Conservation (phyloP, 1,284 basidiomycete genomes). For the Papiliotrema fonsecae region DNA sequence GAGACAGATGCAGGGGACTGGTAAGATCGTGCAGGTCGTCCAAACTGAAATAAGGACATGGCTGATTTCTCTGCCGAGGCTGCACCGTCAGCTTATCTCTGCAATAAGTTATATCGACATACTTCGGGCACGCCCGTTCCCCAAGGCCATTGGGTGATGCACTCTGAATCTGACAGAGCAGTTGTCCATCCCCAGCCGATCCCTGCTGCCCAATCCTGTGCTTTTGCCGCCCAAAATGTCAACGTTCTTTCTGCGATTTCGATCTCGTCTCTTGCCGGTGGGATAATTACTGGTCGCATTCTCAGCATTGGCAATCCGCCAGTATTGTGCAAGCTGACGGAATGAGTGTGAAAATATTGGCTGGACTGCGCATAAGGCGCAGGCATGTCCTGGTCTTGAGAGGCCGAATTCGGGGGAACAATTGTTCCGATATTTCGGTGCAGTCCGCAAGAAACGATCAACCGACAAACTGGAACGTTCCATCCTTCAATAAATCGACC, state of each 20-base stretch:
- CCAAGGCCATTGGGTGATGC: conserved; percentile 33
- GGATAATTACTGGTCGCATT: conserved; percentile 33
- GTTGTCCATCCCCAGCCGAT: conserved; percentile 33
- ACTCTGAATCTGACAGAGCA: conserved; percentile 24
- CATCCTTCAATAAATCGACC: conserved; percentile 38
- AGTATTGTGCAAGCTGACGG: background rate
- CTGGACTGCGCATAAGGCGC: conserved; percentile 12
- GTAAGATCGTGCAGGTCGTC: conserved; percentile 19
- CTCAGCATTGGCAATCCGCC: conserved; percentile 11
- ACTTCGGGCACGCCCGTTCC: conserved; percentile 21
- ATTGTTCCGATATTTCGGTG: conserved; percentile 13
- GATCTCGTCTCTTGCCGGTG: conserved; percentile 32
- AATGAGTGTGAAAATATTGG: conserved; percentile 5
- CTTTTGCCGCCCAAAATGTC: conserved; percentile 39
- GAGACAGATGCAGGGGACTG: conserved; percentile 13
- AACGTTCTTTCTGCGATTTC: conserved; percentile 30
- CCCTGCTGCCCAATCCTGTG: conserved; percentile 28
- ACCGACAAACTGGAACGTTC: conserved; percentile 27
- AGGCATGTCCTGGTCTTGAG: background rate
- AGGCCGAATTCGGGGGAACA: background rate
- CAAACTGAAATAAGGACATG: conserved; percentile 8
- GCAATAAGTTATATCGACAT: conserved; percentile 1
- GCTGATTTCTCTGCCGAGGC: background rate
- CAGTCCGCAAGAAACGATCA: conserved; percentile 32
- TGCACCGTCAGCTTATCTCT: background rate